phyloP scores from a whole-genome alignment of 2,329 filamentous ascomycete species.

The Herpotrichia juniperi region DNA sequence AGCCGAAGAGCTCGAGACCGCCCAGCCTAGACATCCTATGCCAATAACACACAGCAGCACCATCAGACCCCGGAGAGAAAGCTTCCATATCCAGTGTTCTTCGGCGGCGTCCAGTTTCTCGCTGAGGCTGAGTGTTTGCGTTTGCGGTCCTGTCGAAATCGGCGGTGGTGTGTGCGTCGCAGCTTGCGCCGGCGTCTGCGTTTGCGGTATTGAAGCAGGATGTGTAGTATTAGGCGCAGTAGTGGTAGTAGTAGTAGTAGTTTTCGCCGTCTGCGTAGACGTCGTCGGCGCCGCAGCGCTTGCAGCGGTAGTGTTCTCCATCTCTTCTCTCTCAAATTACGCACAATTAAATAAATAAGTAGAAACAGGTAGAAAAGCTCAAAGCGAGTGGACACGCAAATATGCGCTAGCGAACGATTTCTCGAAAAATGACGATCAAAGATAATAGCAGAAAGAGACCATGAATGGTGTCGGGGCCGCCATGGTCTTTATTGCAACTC shows the following conservation, averaged over 20 bases:
- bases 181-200: neutral
- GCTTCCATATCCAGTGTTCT: conserved; percentile 40
- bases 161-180: neutral
- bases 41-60: conserved; percentile 37
- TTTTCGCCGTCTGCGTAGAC: neutral
- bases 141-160: neutral
- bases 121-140: conserved; percentile 19
- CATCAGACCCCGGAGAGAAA: conserved; percentile 23
- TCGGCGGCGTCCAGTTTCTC: conserved; percentile 34
- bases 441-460: neutral
- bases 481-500: neutral
- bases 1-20: neutral
- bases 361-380: neutral
- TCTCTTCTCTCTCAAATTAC: neutral
- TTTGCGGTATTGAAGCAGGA: neutral
- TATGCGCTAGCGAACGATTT: neutral
- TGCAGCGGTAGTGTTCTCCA: neutral
- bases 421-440: too few species aligned
- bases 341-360: neutral
- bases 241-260: neutral
- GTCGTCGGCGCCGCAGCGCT: neutral
- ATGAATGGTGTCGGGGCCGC: neutral
- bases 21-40: conserved; percentile 37
- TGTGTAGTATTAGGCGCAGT: neutral
- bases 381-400: conserved; percentile 2